A percentile compares a stretch with the other conserved stretches of the same genome.
phyloP scores from a whole-genome alignment of 179 eudicot genomes.

The Beta lomatogona region DNA sequence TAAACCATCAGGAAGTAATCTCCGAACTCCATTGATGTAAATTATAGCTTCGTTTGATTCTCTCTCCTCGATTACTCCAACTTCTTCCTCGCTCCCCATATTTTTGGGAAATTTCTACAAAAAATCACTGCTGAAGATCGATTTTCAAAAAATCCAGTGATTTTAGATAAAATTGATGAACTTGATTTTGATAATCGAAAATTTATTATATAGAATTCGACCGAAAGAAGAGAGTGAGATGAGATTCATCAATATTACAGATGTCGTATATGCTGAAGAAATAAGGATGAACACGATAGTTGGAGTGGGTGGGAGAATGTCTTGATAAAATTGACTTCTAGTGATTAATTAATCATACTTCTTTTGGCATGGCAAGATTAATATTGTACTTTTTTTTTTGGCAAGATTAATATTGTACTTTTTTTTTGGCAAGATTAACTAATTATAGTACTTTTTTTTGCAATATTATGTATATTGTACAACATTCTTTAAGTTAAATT shows the following conservation, averaged over 20 bases:
- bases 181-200: neutral
- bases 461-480: no score
- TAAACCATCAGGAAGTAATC: conserved; percentile 78
- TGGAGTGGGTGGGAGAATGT: neutral
- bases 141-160: neutral
- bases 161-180: neutral
- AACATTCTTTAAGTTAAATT: no score
- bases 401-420: no score
- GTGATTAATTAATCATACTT: neutral
- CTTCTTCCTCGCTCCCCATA: conserved; percentile 49
- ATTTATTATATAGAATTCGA: neutral
- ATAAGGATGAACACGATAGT: conserved; percentile 11
- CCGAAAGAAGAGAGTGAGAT: neutral
- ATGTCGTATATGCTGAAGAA: neutral
- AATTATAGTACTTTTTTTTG: no score
- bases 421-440: no score
- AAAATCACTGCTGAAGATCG: neutral
- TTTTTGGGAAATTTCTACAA: conserved; percentile 22
- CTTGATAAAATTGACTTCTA: neutral
- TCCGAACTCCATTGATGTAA: conserved; percentile 83
- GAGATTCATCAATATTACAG: neutral
- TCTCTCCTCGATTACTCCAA: conserved; percentile 33
- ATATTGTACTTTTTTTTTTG: no score
- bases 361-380: no score
- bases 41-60: conserved; percentile 61